A percentile compares a stretch with the other conserved stretches of the same genome.
Evolutionary conservation across 306 rosid species (phyloP).

Genomic region (Prunus persica): DNA sequence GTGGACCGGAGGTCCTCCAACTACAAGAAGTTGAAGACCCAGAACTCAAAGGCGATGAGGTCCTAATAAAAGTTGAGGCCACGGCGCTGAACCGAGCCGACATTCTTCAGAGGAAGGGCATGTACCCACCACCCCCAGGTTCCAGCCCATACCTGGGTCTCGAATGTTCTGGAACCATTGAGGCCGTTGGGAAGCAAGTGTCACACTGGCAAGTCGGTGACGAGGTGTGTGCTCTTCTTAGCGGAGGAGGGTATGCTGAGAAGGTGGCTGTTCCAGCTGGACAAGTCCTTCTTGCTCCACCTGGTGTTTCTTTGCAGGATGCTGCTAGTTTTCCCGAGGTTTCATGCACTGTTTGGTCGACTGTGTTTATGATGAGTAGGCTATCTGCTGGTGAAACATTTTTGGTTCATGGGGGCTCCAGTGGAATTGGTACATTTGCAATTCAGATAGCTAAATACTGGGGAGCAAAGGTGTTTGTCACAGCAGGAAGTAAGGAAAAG

Average conservation of each 20-base stretch:
- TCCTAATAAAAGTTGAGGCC: constrained; percentile 67
- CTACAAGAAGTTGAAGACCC: constrained; percentile 69
- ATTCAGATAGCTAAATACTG: constrained; percentile 18
- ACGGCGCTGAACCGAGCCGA: constrained; percentile 84
- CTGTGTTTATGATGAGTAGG: constrained; percentile 74
- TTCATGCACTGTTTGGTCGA: constrained; percentile 91
- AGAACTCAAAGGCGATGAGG: constrained; percentile 54
- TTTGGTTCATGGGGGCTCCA: constrained; percentile 85
- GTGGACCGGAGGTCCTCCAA: constrained; percentile 74
- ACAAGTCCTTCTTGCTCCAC: constrained; percentile 72
- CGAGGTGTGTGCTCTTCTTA: constrained; percentile 51
- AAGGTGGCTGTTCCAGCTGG: constrained; percentile 65
- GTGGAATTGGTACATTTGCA: constrained; percentile 82
- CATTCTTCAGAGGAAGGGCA: constrained; percentile 62
- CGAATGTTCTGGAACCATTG: constrained; percentile 76
- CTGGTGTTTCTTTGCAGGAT: constrained; percentile 65
- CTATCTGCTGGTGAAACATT: constrained; percentile 52
- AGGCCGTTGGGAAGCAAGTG: constrained; percentile 55
- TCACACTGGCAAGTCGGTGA: constrained; percentile 80
- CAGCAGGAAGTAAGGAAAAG: constrained; percentile 85
- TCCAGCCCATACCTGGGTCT: constrained; percentile 72
- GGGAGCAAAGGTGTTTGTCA: constrained; percentile 69
- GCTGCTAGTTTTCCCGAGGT: constrained; percentile 84
- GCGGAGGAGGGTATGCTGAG: constrained; percentile 50
- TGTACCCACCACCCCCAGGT: constrained; percentile 69